These are phyloP conservation scores for Penicillium psychrosexuale DNA, from an alignment of 2,329 filamentous ascomycete species.

Conservation along the genomic window DNA sequence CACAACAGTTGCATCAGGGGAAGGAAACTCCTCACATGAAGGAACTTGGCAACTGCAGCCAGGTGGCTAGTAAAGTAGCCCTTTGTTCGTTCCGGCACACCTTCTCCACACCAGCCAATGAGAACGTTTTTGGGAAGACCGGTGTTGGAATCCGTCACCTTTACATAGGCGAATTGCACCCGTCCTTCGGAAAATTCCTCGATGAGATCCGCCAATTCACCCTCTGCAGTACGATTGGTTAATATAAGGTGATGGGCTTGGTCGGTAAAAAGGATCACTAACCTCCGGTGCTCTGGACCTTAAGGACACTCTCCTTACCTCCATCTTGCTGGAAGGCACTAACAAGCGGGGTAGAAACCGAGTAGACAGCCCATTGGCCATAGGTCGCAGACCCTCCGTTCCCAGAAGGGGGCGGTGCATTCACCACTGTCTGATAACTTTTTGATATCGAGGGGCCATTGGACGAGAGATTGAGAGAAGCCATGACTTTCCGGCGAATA, in stretches of 20 bases:
- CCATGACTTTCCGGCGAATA: slow-evolving; percentile 53
- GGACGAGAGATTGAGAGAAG: slow-evolving; percentile 73
- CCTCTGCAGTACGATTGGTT: slow-evolving; percentile 57
- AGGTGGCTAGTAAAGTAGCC: slow-evolving; percentile 97
- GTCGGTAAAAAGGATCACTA: slow-evolving; percentile 25
- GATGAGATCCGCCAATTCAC: slow-evolving; percentile 81
- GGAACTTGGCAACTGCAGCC: slow-evolving; percentile 80
- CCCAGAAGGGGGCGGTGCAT: slow-evolving; percentile 56
- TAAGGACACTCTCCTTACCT: slow-evolving; percentile 89
- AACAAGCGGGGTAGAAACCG: slow-evolving; percentile 84
- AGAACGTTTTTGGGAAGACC: slow-evolving; percentile 85
- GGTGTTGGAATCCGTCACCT: slow-evolving; percentile 93
- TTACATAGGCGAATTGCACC: slow-evolving; percentile 94
- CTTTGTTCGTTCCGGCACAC: slow-evolving; percentile 96
- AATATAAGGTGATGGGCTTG: not conserved
- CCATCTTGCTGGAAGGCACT: slow-evolving; percentile 86
- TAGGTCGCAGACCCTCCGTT: slow-evolving; percentile 71
- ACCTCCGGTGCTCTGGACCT: slow-evolving; percentile 91
- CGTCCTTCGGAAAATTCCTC: slow-evolving; percentile 97
- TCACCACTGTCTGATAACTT: slow-evolving; percentile 68
- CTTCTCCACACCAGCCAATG: slow-evolving; percentile 95
- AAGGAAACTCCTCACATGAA: slow-evolving; percentile 59
- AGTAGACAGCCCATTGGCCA: slow-evolving; percentile 90
- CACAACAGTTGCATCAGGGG: not conserved
- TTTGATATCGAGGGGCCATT: slow-evolving; percentile 77